Percentiles rank a stretch among this genome's conserved stretches.
Conservation (phyloP, 2,329 filamentous ascomycete species). For the Ceratocystis papillata region DNA sequence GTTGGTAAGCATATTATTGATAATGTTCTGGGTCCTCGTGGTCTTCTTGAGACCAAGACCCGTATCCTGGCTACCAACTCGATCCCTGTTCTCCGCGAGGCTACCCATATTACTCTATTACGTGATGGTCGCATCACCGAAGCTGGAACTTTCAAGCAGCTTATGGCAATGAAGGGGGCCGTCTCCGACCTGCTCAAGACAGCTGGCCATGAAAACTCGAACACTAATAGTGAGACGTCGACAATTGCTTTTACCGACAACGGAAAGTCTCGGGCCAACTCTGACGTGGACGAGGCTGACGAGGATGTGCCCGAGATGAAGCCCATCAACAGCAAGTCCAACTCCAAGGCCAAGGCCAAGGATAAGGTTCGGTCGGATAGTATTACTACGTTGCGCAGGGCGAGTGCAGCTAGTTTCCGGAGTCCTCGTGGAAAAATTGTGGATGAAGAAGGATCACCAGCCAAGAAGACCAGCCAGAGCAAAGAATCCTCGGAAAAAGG, state of each 20-base stretch:
- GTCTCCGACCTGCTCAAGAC: constrained; percentile 76
- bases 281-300: constrained; percentile 68
- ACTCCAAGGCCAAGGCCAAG: constrained; percentile 34
- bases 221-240: constrained; percentile 43
- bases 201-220: constrained; percentile 48
- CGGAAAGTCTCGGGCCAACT: constrained; percentile 30
- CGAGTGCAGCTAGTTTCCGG: constrained; percentile 81
- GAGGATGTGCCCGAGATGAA: constrained; percentile 65
- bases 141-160: constrained; percentile 77
- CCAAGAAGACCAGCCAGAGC: constrained; percentile 64
- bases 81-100: constrained; percentile 78
- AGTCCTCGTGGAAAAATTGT: constrained; percentile 72
- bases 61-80: constrained; percentile 91
- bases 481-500: constrained; percentile 90
- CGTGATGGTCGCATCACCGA: constrained; percentile 76
- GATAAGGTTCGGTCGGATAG: constrained; percentile 55
- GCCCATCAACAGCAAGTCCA: constrained; percentile 62
- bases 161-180: constrained; percentile 88
- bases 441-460: constrained; percentile 67
- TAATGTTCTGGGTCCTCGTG: constrained; percentile 76
- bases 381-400: constrained; percentile 70
- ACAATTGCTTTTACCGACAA: constrained; percentile 45
- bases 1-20: constrained; percentile 92
- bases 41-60: constrained; percentile 74
- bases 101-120: constrained; percentile 78